Percentiles rank a stretch among this genome's conserved stretches.
phyloP scores from a whole-genome alignment of 306 rosid species.

The Prosopis cineraria region DNA sequence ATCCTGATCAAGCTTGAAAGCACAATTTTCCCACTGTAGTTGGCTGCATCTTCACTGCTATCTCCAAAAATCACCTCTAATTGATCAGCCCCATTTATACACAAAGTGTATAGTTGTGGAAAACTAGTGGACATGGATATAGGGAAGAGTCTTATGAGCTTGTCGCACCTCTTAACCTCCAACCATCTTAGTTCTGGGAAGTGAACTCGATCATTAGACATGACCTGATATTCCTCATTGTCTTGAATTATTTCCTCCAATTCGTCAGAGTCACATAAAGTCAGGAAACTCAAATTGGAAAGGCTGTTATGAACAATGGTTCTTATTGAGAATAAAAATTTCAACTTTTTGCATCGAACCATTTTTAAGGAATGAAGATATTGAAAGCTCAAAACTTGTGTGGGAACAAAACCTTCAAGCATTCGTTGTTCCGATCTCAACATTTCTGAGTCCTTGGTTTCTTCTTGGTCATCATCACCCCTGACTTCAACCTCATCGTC shows the following conservation, averaged over 20 bases:
- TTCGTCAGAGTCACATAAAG: neutral
- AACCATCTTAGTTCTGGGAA: neutral
- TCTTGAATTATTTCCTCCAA: neutral
- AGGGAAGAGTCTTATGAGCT: neutral
- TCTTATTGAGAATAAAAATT: neutral
- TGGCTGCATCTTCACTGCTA: neutral
- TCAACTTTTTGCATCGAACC: neutral
- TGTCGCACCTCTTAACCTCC: neutral
- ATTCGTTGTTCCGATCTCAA: too few relatives aligned
- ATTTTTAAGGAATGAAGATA: neutral
- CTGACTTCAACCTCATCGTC: neutral
- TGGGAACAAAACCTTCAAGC: neutral
- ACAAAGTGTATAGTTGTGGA: neutral
- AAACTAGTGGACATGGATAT: neutral
- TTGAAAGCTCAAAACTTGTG: neutral
- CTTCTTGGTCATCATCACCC: neutral
- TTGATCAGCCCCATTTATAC: neutral
- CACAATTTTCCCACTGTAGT: neutral
- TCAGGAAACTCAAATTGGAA: neutral
- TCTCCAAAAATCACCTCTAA: neutral
- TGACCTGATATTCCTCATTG: neutral
- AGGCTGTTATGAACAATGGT: neutral
- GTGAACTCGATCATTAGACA: neutral
- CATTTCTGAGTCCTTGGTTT: neutral
- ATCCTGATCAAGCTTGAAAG: neutral